Percentiles rank a stretch among this genome's conserved stretches.
Evolutionary conservation across 2,329 filamentous ascomycete genomes (phyloP).

Genomic region (Gliomastix tumulicola): DNA sequence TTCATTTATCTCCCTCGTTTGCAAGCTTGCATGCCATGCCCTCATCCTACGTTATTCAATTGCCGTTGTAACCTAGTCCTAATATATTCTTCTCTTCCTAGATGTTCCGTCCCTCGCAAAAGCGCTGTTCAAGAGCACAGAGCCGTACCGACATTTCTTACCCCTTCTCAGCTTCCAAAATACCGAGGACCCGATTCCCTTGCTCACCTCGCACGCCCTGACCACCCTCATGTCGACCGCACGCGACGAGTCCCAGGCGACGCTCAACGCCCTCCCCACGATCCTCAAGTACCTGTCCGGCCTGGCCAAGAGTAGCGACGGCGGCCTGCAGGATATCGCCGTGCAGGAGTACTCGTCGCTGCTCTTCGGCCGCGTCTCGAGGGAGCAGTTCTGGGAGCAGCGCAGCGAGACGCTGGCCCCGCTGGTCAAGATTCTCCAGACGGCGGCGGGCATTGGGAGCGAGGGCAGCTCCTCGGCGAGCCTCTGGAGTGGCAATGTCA

Average conservation of each 20-base stretch:
- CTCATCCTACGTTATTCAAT: too few relatives aligned
- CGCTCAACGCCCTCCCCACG: slow-evolving; percentile 71
- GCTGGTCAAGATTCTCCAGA: slow-evolving; percentile 73
- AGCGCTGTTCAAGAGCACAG: slow-evolving; percentile 65
- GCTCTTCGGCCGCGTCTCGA: slow-evolving; percentile 65
- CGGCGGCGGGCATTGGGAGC: slow-evolving; percentile 65
- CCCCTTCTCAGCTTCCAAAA: slow-evolving; percentile 77
- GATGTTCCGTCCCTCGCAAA: slow-evolving; percentile 74
- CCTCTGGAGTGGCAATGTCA: slow-evolving; percentile 52
- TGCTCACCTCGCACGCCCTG: slow-evolving; percentile 84
- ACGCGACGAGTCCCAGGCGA: slow-evolving; percentile 55
- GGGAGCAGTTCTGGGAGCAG: slow-evolving; percentile 86
- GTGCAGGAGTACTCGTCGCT: slow-evolving; percentile 86
- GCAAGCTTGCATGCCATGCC: too few relatives aligned
- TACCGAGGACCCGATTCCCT: slow-evolving; percentile 71
- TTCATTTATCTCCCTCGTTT: too few relatives aligned
- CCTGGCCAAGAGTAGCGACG: slow-evolving; percentile 77
- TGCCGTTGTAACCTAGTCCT: too few relatives aligned
- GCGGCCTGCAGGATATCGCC: slow-evolving; percentile 89
- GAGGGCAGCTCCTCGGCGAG: slow-evolving; percentile 56
- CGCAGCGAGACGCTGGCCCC: slow-evolving; percentile 78
- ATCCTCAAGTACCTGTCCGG: slow-evolving; percentile 82
- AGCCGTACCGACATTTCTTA: slow-evolving; percentile 78
- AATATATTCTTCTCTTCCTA: too few relatives aligned
- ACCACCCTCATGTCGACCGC: slow-evolving; percentile 68